These are phyloP conservation scores for Trypanosoma congolense DNA, from an alignment of 208 protist species.

Conservation along the genomic window DNA sequence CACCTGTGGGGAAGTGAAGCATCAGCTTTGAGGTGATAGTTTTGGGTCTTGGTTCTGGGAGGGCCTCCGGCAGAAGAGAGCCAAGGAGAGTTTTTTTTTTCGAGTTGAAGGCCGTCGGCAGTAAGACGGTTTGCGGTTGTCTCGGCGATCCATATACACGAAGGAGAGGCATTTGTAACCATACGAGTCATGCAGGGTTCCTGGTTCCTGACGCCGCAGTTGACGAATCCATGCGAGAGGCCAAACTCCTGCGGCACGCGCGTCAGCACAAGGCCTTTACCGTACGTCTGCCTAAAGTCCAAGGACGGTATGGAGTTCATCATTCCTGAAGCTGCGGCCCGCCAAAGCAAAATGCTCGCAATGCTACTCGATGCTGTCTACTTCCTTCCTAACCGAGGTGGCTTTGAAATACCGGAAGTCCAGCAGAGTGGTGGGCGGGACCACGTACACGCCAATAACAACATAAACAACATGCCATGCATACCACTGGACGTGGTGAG, in stretches of 20 bases:
- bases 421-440: background rate
- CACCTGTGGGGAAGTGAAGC: no score
- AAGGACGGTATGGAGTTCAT: constrained; percentile 47
- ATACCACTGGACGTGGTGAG: constrained; percentile 17
- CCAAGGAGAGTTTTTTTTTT: no score
- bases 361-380: constrained; percentile 45
- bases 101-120: no score
- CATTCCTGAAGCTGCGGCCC: constrained; percentile 48
- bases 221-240: background rate
- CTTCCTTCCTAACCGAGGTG: constrained; percentile 19
- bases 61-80: no score
- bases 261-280: constrained; percentile 16
- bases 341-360: constrained; percentile 41
- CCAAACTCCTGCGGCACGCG: background rate
- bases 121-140: no score
- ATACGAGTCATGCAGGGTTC: background rate
- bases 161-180: no score
- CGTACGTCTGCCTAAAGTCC: constrained; percentile 42
- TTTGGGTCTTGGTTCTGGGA: no score
- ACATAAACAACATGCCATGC: constrained; percentile 21
- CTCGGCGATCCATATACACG: no score
- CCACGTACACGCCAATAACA: constrained; percentile 9
- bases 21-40: no score
- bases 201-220: background rate
- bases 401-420: constrained; percentile 10